Percentiles rank a stretch among this genome's conserved stretches.
These are phyloP conservation scores for Fusarium sp. DNA, from an alignment of 2,329 filamentous ascomycete genomes.

Conservation along the genomic window DNA sequence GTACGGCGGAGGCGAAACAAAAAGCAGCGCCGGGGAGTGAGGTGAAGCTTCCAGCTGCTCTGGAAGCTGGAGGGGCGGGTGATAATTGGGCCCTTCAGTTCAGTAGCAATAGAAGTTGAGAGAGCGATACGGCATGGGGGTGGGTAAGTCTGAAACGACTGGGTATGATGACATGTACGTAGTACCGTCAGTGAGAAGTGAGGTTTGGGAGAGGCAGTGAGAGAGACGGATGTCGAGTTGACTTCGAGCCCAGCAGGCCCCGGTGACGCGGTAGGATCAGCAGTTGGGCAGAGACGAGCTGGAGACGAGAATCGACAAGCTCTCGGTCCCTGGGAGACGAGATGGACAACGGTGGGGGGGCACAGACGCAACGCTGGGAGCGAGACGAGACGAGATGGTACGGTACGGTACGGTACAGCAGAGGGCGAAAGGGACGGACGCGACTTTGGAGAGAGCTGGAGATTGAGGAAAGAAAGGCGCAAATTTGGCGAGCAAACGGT, in stretches of 20 bases:
- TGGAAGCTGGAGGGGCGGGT: constrained; percentile 43
- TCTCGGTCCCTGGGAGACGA: constrained; percentile 38
- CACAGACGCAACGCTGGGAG: constrained; percentile 38
- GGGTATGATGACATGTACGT: constrained; percentile 45
- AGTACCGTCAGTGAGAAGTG: constrained; percentile 38
- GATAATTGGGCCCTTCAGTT: constrained; percentile 46
- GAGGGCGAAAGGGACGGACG: constrained; percentile 24
- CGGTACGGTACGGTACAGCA: not conserved
- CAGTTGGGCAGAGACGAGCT: constrained; percentile 46
- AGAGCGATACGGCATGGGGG: constrained; percentile 45
- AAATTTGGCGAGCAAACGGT: constrained; percentile 37
- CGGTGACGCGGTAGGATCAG: constrained; percentile 44
- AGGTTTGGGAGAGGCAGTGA: constrained; percentile 37
- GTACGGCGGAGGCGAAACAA: constrained; percentile 44
- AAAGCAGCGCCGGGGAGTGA: constrained; percentile 40
- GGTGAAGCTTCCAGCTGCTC: constrained; percentile 44
- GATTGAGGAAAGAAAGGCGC: constrained; percentile 37
- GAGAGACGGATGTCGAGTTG: constrained; percentile 33
- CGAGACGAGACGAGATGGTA: constrained; percentile 23
- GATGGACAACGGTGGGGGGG: constrained; percentile 42
- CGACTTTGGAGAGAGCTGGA: constrained; percentile 26
- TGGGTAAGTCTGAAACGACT: constrained; percentile 46
- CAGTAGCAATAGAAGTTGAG: constrained; percentile 39
- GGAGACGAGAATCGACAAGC: constrained; percentile 39
- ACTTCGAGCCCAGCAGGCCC: constrained; percentile 34